These are phyloP conservation scores for Musa acuminata DNA, from an alignment of 176 grass and related monocot genomes.

Conservation along the genomic window DNA sequence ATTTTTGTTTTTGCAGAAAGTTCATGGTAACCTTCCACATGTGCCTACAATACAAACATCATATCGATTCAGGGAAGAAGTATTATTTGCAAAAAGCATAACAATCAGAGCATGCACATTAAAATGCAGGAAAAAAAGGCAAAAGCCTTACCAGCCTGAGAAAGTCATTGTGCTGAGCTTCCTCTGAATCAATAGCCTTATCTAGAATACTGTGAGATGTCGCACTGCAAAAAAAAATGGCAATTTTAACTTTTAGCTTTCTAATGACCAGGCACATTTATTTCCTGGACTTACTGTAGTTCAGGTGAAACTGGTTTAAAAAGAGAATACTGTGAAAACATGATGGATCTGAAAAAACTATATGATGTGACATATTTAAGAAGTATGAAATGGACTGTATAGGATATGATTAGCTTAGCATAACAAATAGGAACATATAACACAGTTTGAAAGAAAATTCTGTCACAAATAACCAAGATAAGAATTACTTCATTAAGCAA, in stretches of 20 bases:
- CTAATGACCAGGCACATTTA: not conserved
- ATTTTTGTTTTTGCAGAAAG: slow-evolving; percentile 96
- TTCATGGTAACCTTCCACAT: slow-evolving; percentile 96
- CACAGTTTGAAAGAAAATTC: too few species aligned
- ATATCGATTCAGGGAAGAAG: slow-evolving; percentile 8
- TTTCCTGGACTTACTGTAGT: too few species aligned
- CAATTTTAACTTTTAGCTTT: not conserved
- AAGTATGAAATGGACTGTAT: not conserved
- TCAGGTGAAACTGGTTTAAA: too few species aligned
- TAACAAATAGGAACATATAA: not conserved
- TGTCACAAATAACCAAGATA: too few species aligned
- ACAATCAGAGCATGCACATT: slow-evolving; percentile 18
- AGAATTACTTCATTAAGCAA: too few species aligned
- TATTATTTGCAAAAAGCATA: not conserved
- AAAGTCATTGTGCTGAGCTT: slow-evolving; percentile 75
- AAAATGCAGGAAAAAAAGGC: not conserved
- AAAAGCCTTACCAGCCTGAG: slow-evolving; percentile 62
- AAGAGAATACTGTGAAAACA: not conserved
- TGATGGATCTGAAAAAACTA: not conserved
- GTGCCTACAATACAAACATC: slow-evolving; percentile 30
- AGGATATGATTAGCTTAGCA: not conserved
- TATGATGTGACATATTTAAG: not conserved
- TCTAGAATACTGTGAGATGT: slow-evolving; percentile 92
- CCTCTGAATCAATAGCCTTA: slow-evolving; percentile 83
- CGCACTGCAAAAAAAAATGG: slow-evolving; percentile 44